phyloP scores from a whole-genome alignment of 129 eudicot species.

The Lactuca saligna region DNA sequence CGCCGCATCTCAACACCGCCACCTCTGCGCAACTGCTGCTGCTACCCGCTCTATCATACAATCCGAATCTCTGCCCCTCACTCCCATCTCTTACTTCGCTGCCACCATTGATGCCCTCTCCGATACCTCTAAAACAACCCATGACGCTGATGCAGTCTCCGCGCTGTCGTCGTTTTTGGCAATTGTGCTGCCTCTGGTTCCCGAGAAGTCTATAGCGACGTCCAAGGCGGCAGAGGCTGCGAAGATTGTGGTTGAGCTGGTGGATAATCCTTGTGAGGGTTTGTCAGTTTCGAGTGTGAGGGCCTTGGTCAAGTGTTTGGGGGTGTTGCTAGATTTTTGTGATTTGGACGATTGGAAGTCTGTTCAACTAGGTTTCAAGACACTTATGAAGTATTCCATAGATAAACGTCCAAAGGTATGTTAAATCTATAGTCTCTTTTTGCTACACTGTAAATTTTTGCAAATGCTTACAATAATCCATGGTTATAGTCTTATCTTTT shows the following conservation, averaged over 20 bases:
- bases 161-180: conserved; percentile 76
- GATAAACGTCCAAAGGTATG: conserved; percentile 96
- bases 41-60: conserved; percentile 79
- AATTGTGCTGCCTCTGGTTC: conserved; percentile 70
- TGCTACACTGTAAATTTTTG: conserved; percentile 12
- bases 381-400: conserved; percentile 55
- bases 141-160: conserved; percentile 56
- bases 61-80: conserved; percentile 59
- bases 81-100: conserved; percentile 89
- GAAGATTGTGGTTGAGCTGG: conserved; percentile 46
- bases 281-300: conserved; percentile 45
- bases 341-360: conserved; percentile 70
- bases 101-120: conserved; percentile 71
- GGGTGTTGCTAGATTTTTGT: conserved; percentile 68
- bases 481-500: neutral
- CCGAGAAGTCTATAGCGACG: conserved; percentile 43
- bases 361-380: conserved; percentile 51
- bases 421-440: neutral
- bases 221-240: conserved; percentile 65
- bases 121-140: conserved; percentile 32
- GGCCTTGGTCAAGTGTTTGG: conserved; percentile 71
- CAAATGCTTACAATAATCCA: neutral
- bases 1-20: conserved; percentile 90
- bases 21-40: conserved; percentile 90
- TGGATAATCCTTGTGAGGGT: conserved; percentile 39